These are phyloP conservation scores for Astrothelium macrocarpum DNA, from an alignment of 495 filamentous ascomycete genomes.

Conservation along the genomic window DNA sequence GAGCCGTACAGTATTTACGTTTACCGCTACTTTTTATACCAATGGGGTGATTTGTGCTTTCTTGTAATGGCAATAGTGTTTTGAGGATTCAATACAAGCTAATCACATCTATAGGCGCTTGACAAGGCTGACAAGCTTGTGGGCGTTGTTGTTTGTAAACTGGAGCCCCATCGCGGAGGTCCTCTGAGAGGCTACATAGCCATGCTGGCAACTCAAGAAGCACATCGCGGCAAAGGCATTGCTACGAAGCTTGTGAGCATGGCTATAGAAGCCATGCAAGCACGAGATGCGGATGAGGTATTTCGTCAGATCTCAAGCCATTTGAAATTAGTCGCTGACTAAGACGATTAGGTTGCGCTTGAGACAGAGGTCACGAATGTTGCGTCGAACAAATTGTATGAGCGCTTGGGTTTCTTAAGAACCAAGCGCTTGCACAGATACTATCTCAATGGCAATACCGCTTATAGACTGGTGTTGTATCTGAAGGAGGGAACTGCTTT, in stretches of 20 bases:
- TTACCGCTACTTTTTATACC: conserved; percentile 95
- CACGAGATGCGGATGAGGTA: conserved; percentile 77
- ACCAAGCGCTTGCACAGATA: conserved; percentile 93
- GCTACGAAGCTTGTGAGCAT: conserved; percentile 79
- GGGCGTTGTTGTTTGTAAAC: conserved; percentile 92
- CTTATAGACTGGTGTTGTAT: conserved; percentile 77
- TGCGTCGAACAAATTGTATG: conserved; percentile 87
- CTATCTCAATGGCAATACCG: conserved; percentile 93
- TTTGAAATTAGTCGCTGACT: neutral
- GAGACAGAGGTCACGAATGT: conserved; percentile 96
- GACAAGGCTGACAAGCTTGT: conserved; percentile 49
- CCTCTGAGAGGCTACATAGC: conserved; percentile 92
- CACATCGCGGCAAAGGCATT: conserved; percentile 76
- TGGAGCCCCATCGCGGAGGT: conserved; percentile 75
- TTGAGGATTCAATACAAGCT: neutral
- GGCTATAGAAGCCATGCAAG: conserved; percentile 88
- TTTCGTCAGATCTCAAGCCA: conserved; percentile 10
- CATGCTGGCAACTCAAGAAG: conserved; percentile 82
- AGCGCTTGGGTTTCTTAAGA: conserved; percentile 81
- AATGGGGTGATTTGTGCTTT: conserved; percentile 95
- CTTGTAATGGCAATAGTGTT: conserved; percentile 46
- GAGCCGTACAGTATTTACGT: conserved; percentile 99
- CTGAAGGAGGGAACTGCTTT: conserved; percentile 42
- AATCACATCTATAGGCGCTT: conserved; percentile 48
- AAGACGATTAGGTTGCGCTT: conserved; percentile 56